Evolutionary conservation across 2,329 filamentous ascomycete species (phyloP), one percentile per base, ranked within the genome.

Genomic region (Drechslerella coelobrocha): DNA sequence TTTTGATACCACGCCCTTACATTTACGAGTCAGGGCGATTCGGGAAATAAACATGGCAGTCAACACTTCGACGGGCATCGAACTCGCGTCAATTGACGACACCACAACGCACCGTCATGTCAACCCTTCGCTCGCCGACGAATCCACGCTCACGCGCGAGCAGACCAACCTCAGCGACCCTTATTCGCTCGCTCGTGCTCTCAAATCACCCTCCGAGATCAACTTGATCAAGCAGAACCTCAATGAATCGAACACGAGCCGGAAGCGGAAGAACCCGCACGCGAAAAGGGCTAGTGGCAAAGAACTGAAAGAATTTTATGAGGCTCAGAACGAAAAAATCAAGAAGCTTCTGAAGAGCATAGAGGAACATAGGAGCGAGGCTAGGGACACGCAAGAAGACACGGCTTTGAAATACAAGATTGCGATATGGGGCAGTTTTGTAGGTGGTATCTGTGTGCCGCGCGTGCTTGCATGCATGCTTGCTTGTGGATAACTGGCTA

Each of bases 271-370:
- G 39, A 59, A 71, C 41, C 66, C 66, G 17, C 51, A 78, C 80
- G 45, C 79, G 79, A 73, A 80, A 73, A 76, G 79, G 73, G 79
- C 76, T 53, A 79, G 79, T 47, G 78, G 84, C 12, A 83, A 81
- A 73, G 87, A 85, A 76, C 78, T 97, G 14, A 84, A 89, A 76
- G 85, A 86, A 54, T 97, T 97, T 81, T 97, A 97, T 82, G 85
- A 91, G 78, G 84, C 84, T 27, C 93, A 99, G 78, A 99, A 99
- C 78, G 90, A 92, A 78, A 92, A 91, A 75, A 99, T 99, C 74
- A 87, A 96, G 81, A 86, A 91, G 9, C 85, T 97, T 80, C 83
- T 97, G 74, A 97, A 96, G 81, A 88, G 90, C 1, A 93, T 97
- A 1, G 91, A 96, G 77, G 91, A 97, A 77, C 94, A 97, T 80